Base-by-base conservation (phyloP, 768 basidiomycete genomes). In the Tricholoma sp. region DNA sequence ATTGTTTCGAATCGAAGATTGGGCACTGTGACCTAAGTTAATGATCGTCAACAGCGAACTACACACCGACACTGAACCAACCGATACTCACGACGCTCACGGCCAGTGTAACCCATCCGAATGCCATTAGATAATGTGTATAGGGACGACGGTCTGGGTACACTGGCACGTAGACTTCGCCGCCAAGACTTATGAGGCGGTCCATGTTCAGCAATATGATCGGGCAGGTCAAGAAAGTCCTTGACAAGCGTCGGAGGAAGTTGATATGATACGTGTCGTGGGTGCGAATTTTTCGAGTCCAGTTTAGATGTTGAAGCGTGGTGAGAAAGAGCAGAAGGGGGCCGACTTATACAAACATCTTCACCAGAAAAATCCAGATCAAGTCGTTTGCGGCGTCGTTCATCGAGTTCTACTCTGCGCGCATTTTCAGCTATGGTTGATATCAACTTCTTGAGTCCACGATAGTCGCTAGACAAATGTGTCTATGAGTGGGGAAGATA, bases 391-490 rank as follows among this genome's bases (percentile, higher is more conserved):
- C 14, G 6, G 3, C 9, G 27, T 9, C 5, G 8, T n/a, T 50
- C 47, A 7, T 50, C 29, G n/a, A 11, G 16, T n/a, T 18, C 29
- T 18, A 1, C 16, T n/a, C 29, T 4, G n/a, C 72, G 71, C 0
- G 68, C 70, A 55, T 71, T 72, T 10, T 6, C 27, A 32, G 78
- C 77, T 54, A 90, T 82, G 2, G 78, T 77, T 16, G 74, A 74
- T 22, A 91, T 85, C 12, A 77, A 75, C 59, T 82, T 85, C 70
- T 91, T 91, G 14, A 92, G 79, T 9, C 78, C 81, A 1, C 79
- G 79, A 64, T 91, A 92, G 67, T 91, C 83, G 66, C 90, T 91
- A 61, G 35, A 27, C 52, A 21, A 43, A 39, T 39, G 31, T 50
- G 55, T 24, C 31, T 39, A 24, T 55, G n/a, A 27, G 19, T 21